Evolutionary conservation across 352 stramenopile genomes (phyloP).

Genomic region (Sclerospora graminicola): DNA sequence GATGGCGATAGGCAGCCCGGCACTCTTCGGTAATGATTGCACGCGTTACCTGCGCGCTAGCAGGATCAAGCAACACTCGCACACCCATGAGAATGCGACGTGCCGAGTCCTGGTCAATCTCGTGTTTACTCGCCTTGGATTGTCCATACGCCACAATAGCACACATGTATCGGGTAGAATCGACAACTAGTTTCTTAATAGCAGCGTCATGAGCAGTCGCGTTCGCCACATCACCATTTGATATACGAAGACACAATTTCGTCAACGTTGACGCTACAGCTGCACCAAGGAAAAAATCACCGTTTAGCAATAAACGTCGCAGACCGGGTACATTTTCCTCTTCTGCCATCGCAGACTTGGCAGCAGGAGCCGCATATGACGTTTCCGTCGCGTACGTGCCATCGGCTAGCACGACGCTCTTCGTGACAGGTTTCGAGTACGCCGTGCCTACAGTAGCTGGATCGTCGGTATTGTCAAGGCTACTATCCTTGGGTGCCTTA

Average conservation of each 20-base stretch:
- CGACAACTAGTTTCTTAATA: slow-evolving; percentile 63
- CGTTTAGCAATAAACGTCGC: slow-evolving; percentile 84
- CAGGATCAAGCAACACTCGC: slow-evolving; percentile 90
- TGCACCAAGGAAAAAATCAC: slow-evolving; percentile 96
- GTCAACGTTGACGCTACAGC: slow-evolving; percentile 90
- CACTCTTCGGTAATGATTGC: slow-evolving; percentile 78
- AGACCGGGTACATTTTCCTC: slow-evolving; percentile 67
- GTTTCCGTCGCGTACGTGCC: slow-evolving; percentile 99
- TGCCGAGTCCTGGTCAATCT: slow-evolving; percentile 91
- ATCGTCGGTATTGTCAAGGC: slow-evolving; percentile 12
- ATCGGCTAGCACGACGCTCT: slow-evolving; percentile 97
- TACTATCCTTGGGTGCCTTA: slow-evolving; percentile 24
- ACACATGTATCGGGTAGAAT: slow-evolving; percentile 66
- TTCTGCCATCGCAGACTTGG: slow-evolving; percentile 29
- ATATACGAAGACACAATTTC: slow-evolving; percentile 92
- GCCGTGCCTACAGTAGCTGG: slow-evolving; percentile 24
- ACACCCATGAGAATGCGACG: slow-evolving; percentile 94
- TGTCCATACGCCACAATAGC: slow-evolving; percentile 63
- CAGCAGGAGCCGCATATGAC: slow-evolving; percentile 57
- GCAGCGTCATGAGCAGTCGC: slow-evolving; percentile 31
- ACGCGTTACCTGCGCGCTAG: slow-evolving; percentile 47
- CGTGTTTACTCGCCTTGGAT: slow-evolving; percentile 66
- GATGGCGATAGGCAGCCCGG: slow-evolving; percentile 58
- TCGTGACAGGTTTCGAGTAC: slow-evolving; percentile 89
- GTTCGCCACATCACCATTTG: slow-evolving; percentile 39